Evolutionary conservation across 2,329 filamentous ascomycete species (phyloP), one percentile per base, ranked within the genome.

Genomic region (Paraphaeosphaeria minitans): DNA sequence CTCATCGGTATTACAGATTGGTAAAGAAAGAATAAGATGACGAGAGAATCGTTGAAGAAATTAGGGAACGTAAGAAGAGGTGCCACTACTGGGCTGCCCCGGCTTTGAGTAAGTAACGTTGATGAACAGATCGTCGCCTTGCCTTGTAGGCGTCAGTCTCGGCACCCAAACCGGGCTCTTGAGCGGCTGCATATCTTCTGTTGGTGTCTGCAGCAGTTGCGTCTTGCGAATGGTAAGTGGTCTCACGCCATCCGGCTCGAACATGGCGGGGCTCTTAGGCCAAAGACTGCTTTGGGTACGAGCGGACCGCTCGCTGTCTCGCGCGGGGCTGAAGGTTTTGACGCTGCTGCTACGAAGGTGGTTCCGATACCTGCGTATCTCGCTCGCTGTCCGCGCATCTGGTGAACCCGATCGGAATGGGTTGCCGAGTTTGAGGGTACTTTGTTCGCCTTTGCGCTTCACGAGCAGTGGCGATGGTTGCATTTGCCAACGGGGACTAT

Each of bases 111-210:
- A 72, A 42, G 62, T 60, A n/a, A 82, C 80, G 35, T 71, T 72
- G 45, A 82, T 68, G 42, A 84, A 88, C 59, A 91, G 69, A 70
- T 91, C 87, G 27, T 88, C 85, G 0, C 89, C 89, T 50, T 86
- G 81, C 60, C 87, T 79, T 57, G 86, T 87, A 2, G 89, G 89
- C 47, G 89, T 91, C 66, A 91, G 68, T 64, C 82, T 84, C 3
- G 88, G 88, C 64, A 87, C 80, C 86, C 87, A 89, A 1, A 82
- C 81, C 0, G 86, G 86, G 56, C 75, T 77, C 54, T 70, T 74
- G 37, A 77, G 54, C 13, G 64, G 65, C 3, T 67, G 58, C 57
- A 63, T 60, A 22, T 67, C 67, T 6, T 61, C 63, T 19, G 54
- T 31, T 14, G 60, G 53, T 6, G 42, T 42, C 21, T 57, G 59